Conservation (phyloP, 352 stramenopile species). For the Globisporangium megalacanthum region DNA sequence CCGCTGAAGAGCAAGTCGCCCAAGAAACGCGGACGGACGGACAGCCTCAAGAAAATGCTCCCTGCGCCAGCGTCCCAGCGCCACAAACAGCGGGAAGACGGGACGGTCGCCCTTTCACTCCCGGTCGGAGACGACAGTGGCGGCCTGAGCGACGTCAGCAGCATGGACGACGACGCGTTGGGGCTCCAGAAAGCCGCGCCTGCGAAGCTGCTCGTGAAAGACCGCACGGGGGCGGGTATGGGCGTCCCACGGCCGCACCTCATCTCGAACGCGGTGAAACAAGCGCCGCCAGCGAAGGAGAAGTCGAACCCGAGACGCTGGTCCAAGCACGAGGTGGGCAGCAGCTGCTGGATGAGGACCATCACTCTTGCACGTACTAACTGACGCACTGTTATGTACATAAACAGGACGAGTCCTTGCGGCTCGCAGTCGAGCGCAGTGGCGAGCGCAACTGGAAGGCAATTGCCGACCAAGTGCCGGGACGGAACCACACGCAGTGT, state of each 20-base stretch:
- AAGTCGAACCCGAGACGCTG: constrained; percentile 81
- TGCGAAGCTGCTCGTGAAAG: constrained; percentile 67
- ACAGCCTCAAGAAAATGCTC: constrained; percentile 77
- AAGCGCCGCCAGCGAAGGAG: constrained; percentile 72
- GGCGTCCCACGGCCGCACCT: constrained; percentile 60
- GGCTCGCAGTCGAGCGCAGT: constrained; percentile 78
- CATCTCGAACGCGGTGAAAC: constrained; percentile 72
- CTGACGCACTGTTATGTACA: neutral
- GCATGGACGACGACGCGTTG: constrained; percentile 1
- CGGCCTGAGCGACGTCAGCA: neutral
- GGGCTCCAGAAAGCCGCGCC: constrained; percentile 15
- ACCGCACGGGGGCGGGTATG: constrained; percentile 71
- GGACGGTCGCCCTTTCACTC: neutral
- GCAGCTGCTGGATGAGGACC: no score
- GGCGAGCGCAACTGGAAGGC: constrained; percentile 88
- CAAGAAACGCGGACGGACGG: constrained; percentile 83
- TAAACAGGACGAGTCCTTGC: constrained; percentile 68
- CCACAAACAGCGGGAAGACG: constrained; percentile 41
- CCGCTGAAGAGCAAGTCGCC: constrained; percentile 38
- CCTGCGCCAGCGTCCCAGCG: constrained; percentile 59
- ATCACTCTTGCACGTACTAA: neutral
- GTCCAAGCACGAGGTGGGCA: constrained; percentile 61
- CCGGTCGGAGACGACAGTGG: neutral
- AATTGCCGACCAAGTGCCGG: constrained; percentile 88
- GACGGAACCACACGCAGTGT: constrained; percentile 91